A percentile compares a stretch with the other conserved stretches of the same genome.
phyloP scores from a whole-genome alignment of 192 early-diverging fungal species.

The Backusella morwellensis region DNA sequence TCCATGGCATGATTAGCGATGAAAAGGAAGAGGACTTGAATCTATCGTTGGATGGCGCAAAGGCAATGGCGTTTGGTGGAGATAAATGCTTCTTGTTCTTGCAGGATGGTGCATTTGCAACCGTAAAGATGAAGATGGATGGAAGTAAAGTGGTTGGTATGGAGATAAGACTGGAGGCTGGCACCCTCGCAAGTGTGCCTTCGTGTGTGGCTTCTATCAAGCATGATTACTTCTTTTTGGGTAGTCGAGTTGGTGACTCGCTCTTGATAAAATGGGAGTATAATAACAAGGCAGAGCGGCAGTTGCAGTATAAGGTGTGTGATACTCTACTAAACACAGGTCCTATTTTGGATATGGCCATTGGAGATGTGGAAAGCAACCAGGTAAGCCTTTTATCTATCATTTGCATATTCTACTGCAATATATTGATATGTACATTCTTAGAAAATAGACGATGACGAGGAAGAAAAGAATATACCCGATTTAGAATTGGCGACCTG shows the following conservation, averaged over 20 bases:
- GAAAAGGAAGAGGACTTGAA: slow-evolving; percentile 53
- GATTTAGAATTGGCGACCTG: slow-evolving; percentile 51
- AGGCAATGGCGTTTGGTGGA: slow-evolving; percentile 62
- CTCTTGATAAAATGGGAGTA: slow-evolving; percentile 64
- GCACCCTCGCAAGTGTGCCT: slow-evolving; percentile 40
- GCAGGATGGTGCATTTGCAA: slow-evolving; percentile 68
- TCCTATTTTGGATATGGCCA: slow-evolving; percentile 70
- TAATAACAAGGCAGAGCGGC: slow-evolving; percentile 2
- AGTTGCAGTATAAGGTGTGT: slow-evolving; percentile 59
- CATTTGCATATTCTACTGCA: background rate
- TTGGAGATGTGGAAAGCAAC: slow-evolving; percentile 60
- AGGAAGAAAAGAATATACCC: slow-evolving; percentile 11
- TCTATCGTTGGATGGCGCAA: slow-evolving; percentile 69
- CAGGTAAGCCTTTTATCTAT: slow-evolving; percentile 22
- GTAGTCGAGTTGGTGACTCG: slow-evolving; percentile 63
- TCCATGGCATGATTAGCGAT: slow-evolving; percentile 43
- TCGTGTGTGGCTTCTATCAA: slow-evolving; percentile 50
- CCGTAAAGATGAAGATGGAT: slow-evolving; percentile 70
- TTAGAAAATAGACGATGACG: background rate
- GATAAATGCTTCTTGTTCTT: slow-evolving; percentile 72
- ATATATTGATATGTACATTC: background rate
- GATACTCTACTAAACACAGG: slow-evolving; percentile 80
- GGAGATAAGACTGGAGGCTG: slow-evolving; percentile 35
- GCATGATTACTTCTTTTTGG: slow-evolving; percentile 69
- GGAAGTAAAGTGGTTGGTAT: slow-evolving; percentile 82